A percentile compares a stretch with the other conserved stretches of the same genome.
phyloP scores from a whole-genome alignment of 2,329 filamentous ascomycete genomes.

The Orbilia javanica region DNA sequence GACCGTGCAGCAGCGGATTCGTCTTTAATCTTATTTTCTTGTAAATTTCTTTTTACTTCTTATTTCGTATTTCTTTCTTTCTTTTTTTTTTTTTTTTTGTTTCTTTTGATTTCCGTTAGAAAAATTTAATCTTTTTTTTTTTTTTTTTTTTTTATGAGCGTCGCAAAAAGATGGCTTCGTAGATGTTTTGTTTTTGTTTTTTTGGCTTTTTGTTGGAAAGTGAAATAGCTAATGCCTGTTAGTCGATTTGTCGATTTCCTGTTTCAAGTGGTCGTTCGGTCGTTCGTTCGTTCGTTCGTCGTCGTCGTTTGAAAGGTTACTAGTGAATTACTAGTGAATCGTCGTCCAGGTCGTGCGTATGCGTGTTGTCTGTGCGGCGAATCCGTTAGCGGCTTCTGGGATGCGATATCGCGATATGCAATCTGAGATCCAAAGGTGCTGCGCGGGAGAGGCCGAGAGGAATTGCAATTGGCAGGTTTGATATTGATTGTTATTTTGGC shows the following conservation, averaged over 20 bases:
- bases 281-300: too few species aligned
- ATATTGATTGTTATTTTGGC: slow-evolving; percentile 26
- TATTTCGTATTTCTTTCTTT: neutral
- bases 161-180: neutral
- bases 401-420: slow-evolving; percentile 11
- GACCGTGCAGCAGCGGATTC: slow-evolving; percentile 48
- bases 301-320: slow-evolving; percentile 20
- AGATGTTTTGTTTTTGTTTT: slow-evolving; percentile 2
- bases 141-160: slow-evolving; percentile 8
- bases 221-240: slow-evolving; percentile 26
- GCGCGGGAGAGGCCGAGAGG: slow-evolving; percentile 31
- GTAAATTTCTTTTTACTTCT: neutral
- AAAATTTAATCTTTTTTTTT: slow-evolving; percentile 20
- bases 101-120: slow-evolving; percentile 1
- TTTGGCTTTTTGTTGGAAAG: slow-evolving; percentile 13
- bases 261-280: neutral
- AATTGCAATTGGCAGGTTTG: neutral
- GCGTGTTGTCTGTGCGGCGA: slow-evolving; percentile 52
- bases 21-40: neutral
- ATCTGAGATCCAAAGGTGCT: slow-evolving; percentile 19
- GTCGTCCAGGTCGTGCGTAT: slow-evolving; percentile 48
- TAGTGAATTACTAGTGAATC: too few species aligned
- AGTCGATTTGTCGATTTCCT: slow-evolving; percentile 39
- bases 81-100: slow-evolving; percentile 17
- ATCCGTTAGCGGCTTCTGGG: slow-evolving; percentile 14